A percentile compares a stretch with the other conserved stretches of the same genome.
Evolutionary conservation across 192 early-diverging fungal species (phyloP).

Genomic region (Rhizoclosmatium sp.): DNA sequence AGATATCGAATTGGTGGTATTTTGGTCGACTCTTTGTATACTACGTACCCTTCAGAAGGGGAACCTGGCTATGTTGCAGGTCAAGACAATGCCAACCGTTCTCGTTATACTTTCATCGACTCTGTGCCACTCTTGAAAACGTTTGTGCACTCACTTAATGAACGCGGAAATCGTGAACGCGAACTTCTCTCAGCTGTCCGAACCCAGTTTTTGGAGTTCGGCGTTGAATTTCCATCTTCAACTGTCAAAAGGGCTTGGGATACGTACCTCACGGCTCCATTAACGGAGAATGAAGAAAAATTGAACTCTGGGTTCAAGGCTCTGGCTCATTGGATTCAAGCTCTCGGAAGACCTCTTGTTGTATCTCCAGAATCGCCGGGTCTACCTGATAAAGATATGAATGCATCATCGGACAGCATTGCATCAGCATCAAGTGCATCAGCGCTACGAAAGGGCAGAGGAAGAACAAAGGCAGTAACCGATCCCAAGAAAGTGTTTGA

Average conservation of each 20-base stretch:
- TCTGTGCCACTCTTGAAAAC: conserved; percentile 13
- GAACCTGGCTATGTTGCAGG: not conserved
- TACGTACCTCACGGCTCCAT: not conserved
- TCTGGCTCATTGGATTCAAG: conserved; percentile 12
- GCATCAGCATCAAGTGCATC: not conserved
- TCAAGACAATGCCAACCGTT: not conserved
- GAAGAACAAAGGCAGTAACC: not conserved
- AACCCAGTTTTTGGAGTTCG: not conserved
- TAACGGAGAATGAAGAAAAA: not conserved
- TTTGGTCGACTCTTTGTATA: not conserved
- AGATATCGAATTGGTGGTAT: conserved; percentile 10
- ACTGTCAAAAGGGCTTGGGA: not conserved
- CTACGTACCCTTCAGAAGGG: not conserved
- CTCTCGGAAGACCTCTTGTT: not conserved
- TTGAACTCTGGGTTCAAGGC: conserved; percentile 12
- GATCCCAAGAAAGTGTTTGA: not conserved
- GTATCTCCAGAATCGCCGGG: not conserved
- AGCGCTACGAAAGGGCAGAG: not conserved
- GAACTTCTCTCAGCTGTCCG: conserved; percentile 10
- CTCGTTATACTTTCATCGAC: conserved; percentile 22
- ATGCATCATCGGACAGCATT: not conserved
- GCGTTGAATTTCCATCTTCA: not conserved
- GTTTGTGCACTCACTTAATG: conserved; percentile 4
- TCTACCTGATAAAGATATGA: not conserved
- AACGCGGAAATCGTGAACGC: conserved; percentile 30